Evolutionary conservation across 2,329 filamentous ascomycete genomes (phyloP).

Genomic region (Teratosphaeria nubilosa): DNA sequence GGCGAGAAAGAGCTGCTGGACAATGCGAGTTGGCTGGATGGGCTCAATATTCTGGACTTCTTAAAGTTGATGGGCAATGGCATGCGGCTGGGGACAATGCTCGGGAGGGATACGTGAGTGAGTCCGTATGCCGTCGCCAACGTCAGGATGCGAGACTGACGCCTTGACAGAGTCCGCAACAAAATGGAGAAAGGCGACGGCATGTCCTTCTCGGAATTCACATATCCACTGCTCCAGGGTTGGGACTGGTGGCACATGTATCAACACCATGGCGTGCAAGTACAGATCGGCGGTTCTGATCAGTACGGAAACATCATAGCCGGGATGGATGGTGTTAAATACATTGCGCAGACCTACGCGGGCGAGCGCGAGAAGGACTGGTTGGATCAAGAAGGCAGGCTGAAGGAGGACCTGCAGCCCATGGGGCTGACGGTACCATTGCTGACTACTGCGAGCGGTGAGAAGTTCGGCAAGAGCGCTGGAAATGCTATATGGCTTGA

Average conservation of each 20-base stretch:
- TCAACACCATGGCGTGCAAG: slow-evolving; percentile 54
- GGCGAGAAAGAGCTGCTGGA: slow-evolving; percentile 63
- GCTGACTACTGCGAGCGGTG: slow-evolving; percentile 71
- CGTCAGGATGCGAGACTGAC: not conserved
- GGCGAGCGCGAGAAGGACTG: slow-evolving; percentile 2
- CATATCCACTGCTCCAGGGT: slow-evolving; percentile 84
- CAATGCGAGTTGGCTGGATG: slow-evolving; percentile 76
- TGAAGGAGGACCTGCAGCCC: slow-evolving; percentile 41
- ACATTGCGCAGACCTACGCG: slow-evolving; percentile 46
- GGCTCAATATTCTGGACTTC: slow-evolving; percentile 62
- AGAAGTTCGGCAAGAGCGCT: slow-evolving; percentile 89
- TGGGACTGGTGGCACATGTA: slow-evolving; percentile 97
- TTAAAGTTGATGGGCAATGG: slow-evolving; percentile 62
- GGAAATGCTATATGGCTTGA: slow-evolving; percentile 95
- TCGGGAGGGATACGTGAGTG: slow-evolving; percentile 75
- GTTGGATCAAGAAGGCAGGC: slow-evolving; percentile 24
- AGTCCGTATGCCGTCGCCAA: slow-evolving; percentile 3
- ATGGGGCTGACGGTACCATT: slow-evolving; percentile 87
- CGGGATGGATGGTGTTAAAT: slow-evolving; percentile 75
- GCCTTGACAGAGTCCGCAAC: slow-evolving; percentile 54
- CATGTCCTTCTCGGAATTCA: slow-evolving; percentile 89
- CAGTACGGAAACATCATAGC: slow-evolving; percentile 94
- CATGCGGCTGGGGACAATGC: slow-evolving; percentile 74
- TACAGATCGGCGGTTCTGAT: slow-evolving; percentile 91
- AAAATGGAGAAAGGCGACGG: slow-evolving; percentile 79